Evolutionary conservation across 805 yeast genomes (phyloP).

Genomic region (Saturnispora saitoi): DNA sequence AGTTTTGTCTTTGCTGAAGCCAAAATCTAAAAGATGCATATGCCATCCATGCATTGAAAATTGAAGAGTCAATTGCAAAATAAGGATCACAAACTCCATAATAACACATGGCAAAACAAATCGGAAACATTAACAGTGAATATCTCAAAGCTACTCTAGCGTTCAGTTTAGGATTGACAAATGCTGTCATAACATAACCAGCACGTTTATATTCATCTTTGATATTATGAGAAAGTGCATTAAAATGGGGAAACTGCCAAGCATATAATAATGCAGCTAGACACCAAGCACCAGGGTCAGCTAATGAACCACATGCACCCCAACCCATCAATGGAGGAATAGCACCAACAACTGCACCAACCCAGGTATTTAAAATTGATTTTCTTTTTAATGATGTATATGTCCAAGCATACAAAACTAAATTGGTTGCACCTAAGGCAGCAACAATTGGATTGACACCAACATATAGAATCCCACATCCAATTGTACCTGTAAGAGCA

Average conservation of each 20-base stretch:
- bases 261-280: constrained; percentile 84
- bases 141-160: constrained; percentile 91
- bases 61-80: constrained; percentile 71
- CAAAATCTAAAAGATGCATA: constrained; percentile 76
- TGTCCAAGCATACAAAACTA: constrained; percentile 77
- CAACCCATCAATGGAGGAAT: constrained; percentile 99
- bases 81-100: constrained; percentile 75
- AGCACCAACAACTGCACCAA: constrained; percentile 98
- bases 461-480: constrained; percentile 54
- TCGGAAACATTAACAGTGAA: constrained; percentile 86
- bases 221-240: constrained; percentile 80
- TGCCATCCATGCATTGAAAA: constrained; percentile 81
- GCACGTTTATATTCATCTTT: constrained; percentile 84
- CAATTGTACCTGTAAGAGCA: constrained; percentile 58
- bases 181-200: constrained; percentile 97
- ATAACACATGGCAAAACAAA: constrained; percentile 75
- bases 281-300: constrained; percentile 93
- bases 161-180: constrained; percentile 81
- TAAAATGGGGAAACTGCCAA: constrained; percentile 99
- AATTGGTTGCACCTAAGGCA: constrained; percentile 67
- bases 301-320: constrained; percentile 80
- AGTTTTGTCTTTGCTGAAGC: constrained; percentile 66
- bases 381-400: constrained; percentile 86
- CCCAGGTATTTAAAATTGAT: constrained; percentile 91
- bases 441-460: constrained; percentile 91